Evolutionary conservation across 1,284 basidiomycete genomes (phyloP).

Genomic region (Athelia sp.): DNA sequence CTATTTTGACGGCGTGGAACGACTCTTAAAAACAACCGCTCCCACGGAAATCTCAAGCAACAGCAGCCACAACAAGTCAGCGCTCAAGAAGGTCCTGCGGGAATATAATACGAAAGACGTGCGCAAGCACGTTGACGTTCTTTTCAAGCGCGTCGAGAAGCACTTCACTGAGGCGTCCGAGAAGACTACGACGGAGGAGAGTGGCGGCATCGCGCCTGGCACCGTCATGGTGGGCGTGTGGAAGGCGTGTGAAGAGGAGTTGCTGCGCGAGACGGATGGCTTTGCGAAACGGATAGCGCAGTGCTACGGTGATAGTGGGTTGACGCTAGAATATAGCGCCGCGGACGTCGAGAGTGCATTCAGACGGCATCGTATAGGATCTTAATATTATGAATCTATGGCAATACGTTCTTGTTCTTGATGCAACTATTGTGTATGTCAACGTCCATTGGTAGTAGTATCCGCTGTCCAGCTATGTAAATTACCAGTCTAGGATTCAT

Average conservation of each 20-base stretch:
- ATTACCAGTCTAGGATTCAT: neutral
- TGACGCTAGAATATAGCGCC: conserved; percentile 70
- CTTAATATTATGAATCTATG: conserved; percentile 21
- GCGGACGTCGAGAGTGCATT: conserved; percentile 77
- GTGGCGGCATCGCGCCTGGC: conserved; percentile 51
- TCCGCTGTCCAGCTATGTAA: neutral
- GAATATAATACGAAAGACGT: conserved; percentile 88
- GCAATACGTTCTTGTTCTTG: conserved; percentile 5
- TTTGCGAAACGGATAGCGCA: conserved; percentile 67
- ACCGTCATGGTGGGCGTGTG: conserved; percentile 80
- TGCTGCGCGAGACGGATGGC: conserved; percentile 66
- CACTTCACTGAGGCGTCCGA: conserved; percentile 84
- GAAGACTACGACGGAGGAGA: conserved; percentile 55
- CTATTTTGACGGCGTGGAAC: conserved; percentile 91
- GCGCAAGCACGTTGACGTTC: conserved; percentile 78
- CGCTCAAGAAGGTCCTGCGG: conserved; percentile 82
- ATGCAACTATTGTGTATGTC: neutral
- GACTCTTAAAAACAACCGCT: conserved; percentile 76
- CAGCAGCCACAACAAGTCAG: conserved; percentile 69
- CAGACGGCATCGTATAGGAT: conserved; percentile 54
- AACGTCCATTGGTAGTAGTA: neutral
- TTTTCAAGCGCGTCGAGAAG: conserved; percentile 92
- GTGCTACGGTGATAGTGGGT: conserved; percentile 72
- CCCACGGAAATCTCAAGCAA: conserved; percentile 79
- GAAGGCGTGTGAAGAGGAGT: conserved; percentile 82